A percentile compares a stretch with the other conserved stretches of the same genome.
Conservation (phyloP, 192 early-diverging fungal species). For the Entomortierella chlamydospora region DNA sequence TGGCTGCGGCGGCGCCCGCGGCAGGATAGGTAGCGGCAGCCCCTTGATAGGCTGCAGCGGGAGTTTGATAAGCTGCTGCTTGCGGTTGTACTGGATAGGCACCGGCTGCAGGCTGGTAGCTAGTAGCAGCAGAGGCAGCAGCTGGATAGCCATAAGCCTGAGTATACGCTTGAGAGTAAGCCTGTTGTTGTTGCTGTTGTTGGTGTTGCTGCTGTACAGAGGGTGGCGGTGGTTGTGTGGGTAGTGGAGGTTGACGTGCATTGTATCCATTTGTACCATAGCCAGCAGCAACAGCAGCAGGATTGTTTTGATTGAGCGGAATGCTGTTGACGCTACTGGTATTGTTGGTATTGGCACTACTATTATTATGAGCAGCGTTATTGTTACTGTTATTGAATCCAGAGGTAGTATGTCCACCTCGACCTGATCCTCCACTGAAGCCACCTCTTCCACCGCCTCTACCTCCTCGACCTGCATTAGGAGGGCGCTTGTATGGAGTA, state of each 20-base stretch:
- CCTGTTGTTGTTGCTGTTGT: conserved; percentile 40
- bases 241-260: conserved; percentile 40
- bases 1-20: conserved; percentile 5
- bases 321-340: conserved; percentile 40
- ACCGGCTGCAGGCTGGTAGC: conserved; percentile 18
- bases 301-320: conserved; percentile 34
- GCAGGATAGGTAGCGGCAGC: not conserved
- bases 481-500: conserved; percentile 38
- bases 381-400: conserved; percentile 26
- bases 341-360: not conserved
- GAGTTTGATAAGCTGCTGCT: conserved; percentile 24
- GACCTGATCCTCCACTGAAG: conserved; percentile 1
- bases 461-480: conserved; percentile 33
- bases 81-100: conserved; percentile 24
- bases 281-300: conserved; percentile 1
- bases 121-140: not conserved
- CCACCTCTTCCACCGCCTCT: conserved; percentile 31
- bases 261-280: conserved; percentile 19
- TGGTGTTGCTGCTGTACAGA: conserved; percentile 34
- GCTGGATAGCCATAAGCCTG: conserved; percentile 41
- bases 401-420: conserved; percentile 25
- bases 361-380: not conserved
- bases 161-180: conserved; percentile 38
- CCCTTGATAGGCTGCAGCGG: conserved; percentile 11
- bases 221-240: conserved; percentile 35